Evolutionary conservation across 2,329 filamentous ascomycete genomes (phyloP), one percentile per base, ranked within the genome.

Genomic region (Ceratocystis colombiana): DNA sequence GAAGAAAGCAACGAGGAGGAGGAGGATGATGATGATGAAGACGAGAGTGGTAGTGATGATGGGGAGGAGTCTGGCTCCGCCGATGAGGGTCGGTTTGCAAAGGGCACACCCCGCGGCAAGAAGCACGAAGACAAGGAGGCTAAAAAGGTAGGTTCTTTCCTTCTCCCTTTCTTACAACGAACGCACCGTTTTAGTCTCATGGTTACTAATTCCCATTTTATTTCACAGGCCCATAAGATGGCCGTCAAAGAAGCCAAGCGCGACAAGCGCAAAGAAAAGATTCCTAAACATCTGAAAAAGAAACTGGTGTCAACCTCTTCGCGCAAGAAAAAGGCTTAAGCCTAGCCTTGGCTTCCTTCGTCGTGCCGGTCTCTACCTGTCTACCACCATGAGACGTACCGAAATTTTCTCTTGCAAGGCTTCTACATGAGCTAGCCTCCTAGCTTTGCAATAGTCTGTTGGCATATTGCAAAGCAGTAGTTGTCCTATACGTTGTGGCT

Each of bases 231-330:
- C 70, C 94, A 96, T 75, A 99, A 99, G 75, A 84, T 85, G 74
- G 87, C 88, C 1, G 88, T 96, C 71, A 99, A 97, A 77, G 93
- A 96, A 72, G 93, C 92, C 72, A 96, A 96, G 79, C 86, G 90
- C 45, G 92, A 96, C 75, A 91, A 95, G 79, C 81, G 94, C 68
- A 90, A 93, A 75, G 88, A 89, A 3, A 99, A 99, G 80, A 96
- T 99, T 77, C 93, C 94, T 0, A 99, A 99, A 78, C 86, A 95
- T 74, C 70, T 96, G 44, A 99, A 99, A 82, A 97, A 96, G 80
- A 89, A 88, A 74, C 76, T 96, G 67, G 84, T 96, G 30, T 82
- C 81, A 66, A 79, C 79, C 69, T 80, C 81, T 17, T 79, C 84
- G 66, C 79, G 84, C 70, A 84, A 82, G 72, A 88, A 88, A 78